Evolutionary conservation across 441 rosid genomes (phyloP), one percentile per base, ranked within the genome.

Genomic region (Rhodomyrtus psidioides): DNA sequence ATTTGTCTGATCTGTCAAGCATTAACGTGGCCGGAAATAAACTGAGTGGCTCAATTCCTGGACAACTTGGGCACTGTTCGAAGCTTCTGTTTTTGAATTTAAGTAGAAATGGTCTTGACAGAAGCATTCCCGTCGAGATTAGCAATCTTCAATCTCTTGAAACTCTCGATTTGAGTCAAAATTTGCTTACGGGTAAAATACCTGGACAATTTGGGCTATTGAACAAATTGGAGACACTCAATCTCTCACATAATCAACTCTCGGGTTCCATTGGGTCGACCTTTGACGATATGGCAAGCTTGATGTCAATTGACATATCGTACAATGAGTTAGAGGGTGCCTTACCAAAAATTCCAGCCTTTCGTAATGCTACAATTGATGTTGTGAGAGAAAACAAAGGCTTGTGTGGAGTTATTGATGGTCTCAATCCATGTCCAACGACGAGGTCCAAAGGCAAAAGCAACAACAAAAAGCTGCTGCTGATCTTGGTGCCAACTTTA

Each of bases 21-120:
- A 85, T 90, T 5, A 89, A 90, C 79, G 27, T 88, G 9, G 87
- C 90, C 1, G 2, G 17, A 15, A 92, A 92, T 15, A 83, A 9
- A 39, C 17, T 92, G 1, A 87, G 55, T 26, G 9, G 34, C 15
- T 46, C 90, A 28, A 83, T 89, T 6, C 90, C 91, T 2, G 8
- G 13, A n/a, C 10, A 39, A 9, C 17, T 90, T 1, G 87, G 87
- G 23, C 10, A 44, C 15, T 12, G 53, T 14, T 51, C 9, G 5
- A 85, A 34, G 0, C 55, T 91, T 46, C 3, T 4, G 12, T 23
- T 12, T 58, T 86, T 90, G 75, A 87, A 91, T 75, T 44, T 91
- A 83, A 91, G 93, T 28, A 19, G 26, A 55, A 91, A 91, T 55
- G 4, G 46, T 60, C 39, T 91, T 0, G 84, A 19, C 24, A 83